Evolutionary conservation across 2,329 filamentous ascomycete species (phyloP), one percentile per base, ranked within the genome.

Genomic region (Coniochaeta prunicola): DNA sequence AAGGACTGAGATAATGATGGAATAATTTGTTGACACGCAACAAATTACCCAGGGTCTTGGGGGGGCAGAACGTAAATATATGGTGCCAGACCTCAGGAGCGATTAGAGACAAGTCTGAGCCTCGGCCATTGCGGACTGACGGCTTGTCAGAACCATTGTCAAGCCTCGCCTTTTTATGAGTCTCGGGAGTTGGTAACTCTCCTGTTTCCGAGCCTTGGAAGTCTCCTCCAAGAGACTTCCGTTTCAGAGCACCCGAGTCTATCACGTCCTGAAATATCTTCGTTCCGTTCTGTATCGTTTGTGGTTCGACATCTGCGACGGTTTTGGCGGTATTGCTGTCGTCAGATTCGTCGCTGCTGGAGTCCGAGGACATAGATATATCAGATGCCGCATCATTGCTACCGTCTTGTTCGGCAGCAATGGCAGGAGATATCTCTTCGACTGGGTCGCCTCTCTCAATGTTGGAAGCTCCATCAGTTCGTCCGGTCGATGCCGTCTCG

Each of bases 61-160:
- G 87, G 60, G 85, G 80, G 70, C 85, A 80, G 69, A 84, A 86
- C 66, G 80, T 81, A 71, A 91, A 89, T 66, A 90, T 77, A 68
- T 81, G 80, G 68, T 90, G 87, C 87, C 88, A 90, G 67, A 89
- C 74, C 72, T 86, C 82, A 64, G 78, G 76, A 67, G 85, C 82
- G 59, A 87, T 76, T 63, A 72, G 55, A 58, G 66, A 71, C 59
- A 60, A 64, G 59, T 71, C 66, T 36, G 30, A 33, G 21, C 53
- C 48, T 50, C 24, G 24, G 34, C 57, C 34, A 40, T 57, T 56
- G 26, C 38, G 53, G 53, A 21, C 24, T 33, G 28, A 26, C 48
- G 28, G 34, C 13, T 56, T 59, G 7, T 53, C 15, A 42, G 33
- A 33, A 50, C 61, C 36, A 26, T 38, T 55, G 12, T 58, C 63